Conservation (phyloP, 192 early-diverging fungal species). For the Diversispora eburnea region DNA sequence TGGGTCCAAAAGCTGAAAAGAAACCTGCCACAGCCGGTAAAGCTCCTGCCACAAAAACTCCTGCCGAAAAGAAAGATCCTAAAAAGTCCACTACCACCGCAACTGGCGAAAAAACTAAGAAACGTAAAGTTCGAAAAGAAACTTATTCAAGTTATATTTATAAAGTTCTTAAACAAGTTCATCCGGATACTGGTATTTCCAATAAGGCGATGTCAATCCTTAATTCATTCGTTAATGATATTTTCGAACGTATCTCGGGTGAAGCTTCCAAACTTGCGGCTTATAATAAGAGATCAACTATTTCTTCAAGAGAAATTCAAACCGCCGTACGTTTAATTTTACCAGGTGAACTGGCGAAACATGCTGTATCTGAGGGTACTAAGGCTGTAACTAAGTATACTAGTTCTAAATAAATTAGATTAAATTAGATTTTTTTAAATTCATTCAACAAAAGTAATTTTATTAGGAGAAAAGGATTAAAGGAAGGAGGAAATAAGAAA, state of each 20-base stretch:
- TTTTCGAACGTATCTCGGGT: conserved; percentile 90
- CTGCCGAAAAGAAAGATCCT: conserved; percentile 53
- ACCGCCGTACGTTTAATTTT: conserved; percentile 58
- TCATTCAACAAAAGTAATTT: neutral
- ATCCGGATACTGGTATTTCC: conserved; percentile 95
- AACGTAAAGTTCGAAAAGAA: conserved; percentile 74
- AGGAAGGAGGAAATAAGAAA: too few relatives aligned
- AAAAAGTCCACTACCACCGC: conserved; percentile 48
- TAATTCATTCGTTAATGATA: conserved; percentile 97
- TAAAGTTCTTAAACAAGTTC: conserved; percentile 96
- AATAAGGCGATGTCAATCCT: conserved; percentile 94
- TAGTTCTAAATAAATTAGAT: conserved; percentile 54
- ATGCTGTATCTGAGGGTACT: conserved; percentile 97
- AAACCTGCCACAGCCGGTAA: conserved; percentile 46
- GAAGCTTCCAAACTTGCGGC: conserved; percentile 82
- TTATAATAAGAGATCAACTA: conserved; percentile 96
- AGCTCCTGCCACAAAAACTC: conserved; percentile 60
- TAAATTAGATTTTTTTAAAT: neutral
- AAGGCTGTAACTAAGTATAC: conserved; percentile 98
- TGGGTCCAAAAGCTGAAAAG: conserved; percentile 47
- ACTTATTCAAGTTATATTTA: conserved; percentile 95
- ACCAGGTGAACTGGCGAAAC: conserved; percentile 93
- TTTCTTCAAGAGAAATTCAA: conserved; percentile 94
- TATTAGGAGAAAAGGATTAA: neutral
- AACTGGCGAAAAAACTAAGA: conserved; percentile 53